A percentile compares a stretch with the other conserved stretches of the same genome.
phyloP scores from a whole-genome alignment of 2,329 filamentous ascomycete species.

The Ilyonectria sp. region DNA sequence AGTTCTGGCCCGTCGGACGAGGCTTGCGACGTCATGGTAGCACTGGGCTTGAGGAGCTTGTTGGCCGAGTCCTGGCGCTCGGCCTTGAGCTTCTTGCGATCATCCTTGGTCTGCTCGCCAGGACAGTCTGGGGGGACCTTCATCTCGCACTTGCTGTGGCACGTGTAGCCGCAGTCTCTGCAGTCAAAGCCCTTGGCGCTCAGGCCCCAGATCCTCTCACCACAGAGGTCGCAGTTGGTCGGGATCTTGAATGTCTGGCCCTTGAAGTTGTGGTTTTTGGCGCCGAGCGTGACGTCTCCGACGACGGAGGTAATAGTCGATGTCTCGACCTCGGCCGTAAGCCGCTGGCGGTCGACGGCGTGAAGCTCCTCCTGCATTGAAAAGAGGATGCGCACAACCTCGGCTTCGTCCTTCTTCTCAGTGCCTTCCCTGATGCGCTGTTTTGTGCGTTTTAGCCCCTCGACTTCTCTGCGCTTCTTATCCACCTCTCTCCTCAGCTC shows the following conservation, averaged over 20 bases:
- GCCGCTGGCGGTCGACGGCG: constrained; percentile 83
- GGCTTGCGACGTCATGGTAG: constrained; percentile 56
- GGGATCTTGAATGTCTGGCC: constrained; percentile 99
- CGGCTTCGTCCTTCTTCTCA: constrained; percentile 90
- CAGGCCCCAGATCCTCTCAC: constrained; percentile 96
- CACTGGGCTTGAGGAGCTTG: constrained; percentile 65
- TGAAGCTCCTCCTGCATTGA: constrained; percentile 88
- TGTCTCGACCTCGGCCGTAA: constrained; percentile 94
- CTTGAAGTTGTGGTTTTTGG: constrained; percentile 97
- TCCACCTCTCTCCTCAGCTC: constrained; percentile 88
- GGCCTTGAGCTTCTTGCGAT: constrained; percentile 92
- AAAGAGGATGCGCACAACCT: constrained; percentile 88
- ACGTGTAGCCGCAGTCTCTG: constrained; percentile 96
- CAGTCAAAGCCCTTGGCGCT: constrained; percentile 98
- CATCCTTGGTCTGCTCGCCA: constrained; percentile 93
- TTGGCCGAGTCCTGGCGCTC: constrained; percentile 87
- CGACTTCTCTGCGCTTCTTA: constrained; percentile 88
- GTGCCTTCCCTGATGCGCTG: constrained; percentile 85
- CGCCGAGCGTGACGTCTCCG: constrained; percentile 92
- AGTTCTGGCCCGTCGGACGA: constrained; percentile 77
- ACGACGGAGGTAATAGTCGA: constrained; percentile 92
- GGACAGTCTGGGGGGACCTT: constrained; percentile 97
- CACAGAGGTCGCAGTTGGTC: constrained; percentile 97
- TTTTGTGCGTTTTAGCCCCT: constrained; percentile 80
- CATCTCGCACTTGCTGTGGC: constrained; percentile 99